Evolutionary conservation across 176 grass and related monocot genomes (phyloP).

Genomic region (Carex cristatella): DNA sequence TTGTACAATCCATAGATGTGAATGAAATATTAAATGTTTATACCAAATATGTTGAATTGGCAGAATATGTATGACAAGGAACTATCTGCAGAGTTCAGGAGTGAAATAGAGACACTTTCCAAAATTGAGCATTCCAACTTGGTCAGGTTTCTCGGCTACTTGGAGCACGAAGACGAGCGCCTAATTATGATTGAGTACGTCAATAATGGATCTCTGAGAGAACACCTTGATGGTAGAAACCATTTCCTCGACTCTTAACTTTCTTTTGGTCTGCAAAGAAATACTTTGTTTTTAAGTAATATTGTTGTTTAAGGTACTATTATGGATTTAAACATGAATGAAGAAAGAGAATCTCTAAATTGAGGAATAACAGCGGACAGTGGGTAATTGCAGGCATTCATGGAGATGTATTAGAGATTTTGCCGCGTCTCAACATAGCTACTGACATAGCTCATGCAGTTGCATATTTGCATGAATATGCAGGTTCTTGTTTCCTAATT

Average conservation of each 20-base stretch:
- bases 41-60: conserved; percentile 27
- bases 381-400: conserved; percentile 35
- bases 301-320: conserved; percentile 14
- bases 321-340: not conserved
- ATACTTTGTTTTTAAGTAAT: not conserved
- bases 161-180: conserved; percentile 59
- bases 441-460: conserved; percentile 83
- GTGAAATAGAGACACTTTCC: conserved; percentile 69
- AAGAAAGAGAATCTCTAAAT: not conserved
- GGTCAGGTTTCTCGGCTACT: conserved; percentile 67
- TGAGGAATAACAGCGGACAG: not conserved
- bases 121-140: conserved; percentile 79
- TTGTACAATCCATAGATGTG: not conserved
- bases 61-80: conserved; percentile 60
- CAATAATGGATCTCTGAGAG: conserved; percentile 70
- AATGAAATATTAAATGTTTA: conserved; percentile 21
- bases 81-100: conserved; percentile 60
- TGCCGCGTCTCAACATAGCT: conserved; percentile 67
- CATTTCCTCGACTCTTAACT: not conserved
- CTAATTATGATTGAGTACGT: conserved; percentile 73
- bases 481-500: conserved; percentile 41
- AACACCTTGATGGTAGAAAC: conserved; percentile 84
- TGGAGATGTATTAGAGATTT: conserved; percentile 47
- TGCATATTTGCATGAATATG: conserved; percentile 76
- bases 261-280: not conserved